Evolutionary conservation across 345 rosid species (phyloP), one percentile per base, ranked within the genome.

Genomic region (Moricandia arvensis): DNA sequence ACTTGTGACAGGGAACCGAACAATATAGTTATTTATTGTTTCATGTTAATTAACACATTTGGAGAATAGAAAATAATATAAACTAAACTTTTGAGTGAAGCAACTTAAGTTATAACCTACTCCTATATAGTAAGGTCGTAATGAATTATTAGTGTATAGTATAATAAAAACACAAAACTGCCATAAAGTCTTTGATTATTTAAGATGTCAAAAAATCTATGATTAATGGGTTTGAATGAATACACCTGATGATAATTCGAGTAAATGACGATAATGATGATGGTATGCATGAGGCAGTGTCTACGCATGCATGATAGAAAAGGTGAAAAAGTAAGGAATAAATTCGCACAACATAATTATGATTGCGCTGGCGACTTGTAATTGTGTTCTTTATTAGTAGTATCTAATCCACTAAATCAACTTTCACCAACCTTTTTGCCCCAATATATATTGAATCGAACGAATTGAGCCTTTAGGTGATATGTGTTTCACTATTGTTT

Each of bases 251-350:
- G 35, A 58, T 34, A 47, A 35, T 66, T 33, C 17, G 6, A 21
- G 68, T 59, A 65, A 65, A 71, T 66, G 47, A 72, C 76, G 72
- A 77, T 71, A 47, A 71, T 77, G 73, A 77, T 72, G 76, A 77
- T 66, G 68, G 37, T 71, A 59, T 77, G 76, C 81, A 77, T 77
- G 81, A 77, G 60, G 38, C 66, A 77, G 75, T 57, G 55, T 47
- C 67, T 57, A 17, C 80, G 80, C 80, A 66, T 77, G 80, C 80
- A 77, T 34, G 29, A 27, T 57, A 67, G 6, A 71, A 77, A 77
- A 71, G 54, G 62, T 66, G 73, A 70, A 66, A 45, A 77, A 21
- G 31, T 59, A 64, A 35, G 68, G 57, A 71, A 77, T 65, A 77
- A 47, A 65, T 59, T 77, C 13, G 57, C 45, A 71, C 66, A 77